phyloP scores from a whole-genome alignment of 768 basidiomycete genomes.

The Macrolepiota albuminosa region DNA sequence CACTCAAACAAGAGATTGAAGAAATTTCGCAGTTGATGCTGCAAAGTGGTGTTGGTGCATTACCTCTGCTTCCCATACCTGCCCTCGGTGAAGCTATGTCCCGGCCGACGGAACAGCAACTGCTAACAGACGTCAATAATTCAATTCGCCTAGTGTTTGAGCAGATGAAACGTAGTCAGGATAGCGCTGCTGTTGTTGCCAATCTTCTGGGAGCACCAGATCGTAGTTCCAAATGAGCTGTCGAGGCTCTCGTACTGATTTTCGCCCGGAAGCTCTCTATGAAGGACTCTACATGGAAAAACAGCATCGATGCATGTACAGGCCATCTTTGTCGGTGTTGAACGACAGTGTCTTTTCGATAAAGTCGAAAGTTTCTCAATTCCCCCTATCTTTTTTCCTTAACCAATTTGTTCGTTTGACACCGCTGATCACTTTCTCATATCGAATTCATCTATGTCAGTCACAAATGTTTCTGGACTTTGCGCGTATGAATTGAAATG shows the following conservation, averaged over 20 bases:
- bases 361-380: too few relatives aligned
- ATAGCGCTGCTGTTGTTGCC: constrained; percentile 50
- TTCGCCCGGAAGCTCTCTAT: too few relatives aligned
- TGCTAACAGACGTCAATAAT: constrained; percentile 36
- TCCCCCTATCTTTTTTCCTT: background rate
- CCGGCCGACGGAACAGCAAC: constrained; percentile 41
- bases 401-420: background rate
- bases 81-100: constrained; percentile 14
- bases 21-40: constrained; percentile 44
- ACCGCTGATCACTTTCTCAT: too few relatives aligned
- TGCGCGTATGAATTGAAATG: too few relatives aligned
- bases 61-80: constrained; percentile 40
- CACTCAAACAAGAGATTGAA: constrained; percentile 48
- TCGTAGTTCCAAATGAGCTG: constrained; percentile 13
- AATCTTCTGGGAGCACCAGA: constrained; percentile 12
- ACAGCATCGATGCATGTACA: background rate
- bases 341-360: background rate
- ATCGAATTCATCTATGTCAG: background rate
- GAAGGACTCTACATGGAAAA: background rate
- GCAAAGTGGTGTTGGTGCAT: constrained; percentile 61
- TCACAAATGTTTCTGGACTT: too few relatives aligned
- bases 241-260: background rate
- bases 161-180: constrained; percentile 46
- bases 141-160: constrained; percentile 46
- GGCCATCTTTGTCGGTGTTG: too few relatives aligned